Conservation (phyloP, 1,139 yeast species). For the Hyphopichia wangnamkhiaoensis region DNA sequence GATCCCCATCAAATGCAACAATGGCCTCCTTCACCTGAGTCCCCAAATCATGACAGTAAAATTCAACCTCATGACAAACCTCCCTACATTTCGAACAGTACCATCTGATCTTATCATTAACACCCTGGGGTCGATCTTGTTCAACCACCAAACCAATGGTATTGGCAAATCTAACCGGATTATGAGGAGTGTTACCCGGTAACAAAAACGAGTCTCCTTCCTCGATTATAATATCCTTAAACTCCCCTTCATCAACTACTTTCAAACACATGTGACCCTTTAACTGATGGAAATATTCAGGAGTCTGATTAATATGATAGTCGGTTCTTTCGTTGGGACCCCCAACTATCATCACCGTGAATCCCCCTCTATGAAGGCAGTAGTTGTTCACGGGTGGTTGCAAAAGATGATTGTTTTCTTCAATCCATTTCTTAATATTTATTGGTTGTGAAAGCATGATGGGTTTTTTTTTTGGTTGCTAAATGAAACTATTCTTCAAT, state of each 20-base stretch:
- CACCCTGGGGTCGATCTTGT: conserved; percentile 79
- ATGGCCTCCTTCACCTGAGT: conserved; percentile 89
- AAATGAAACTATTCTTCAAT: no score
- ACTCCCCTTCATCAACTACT: conserved; percentile 78
- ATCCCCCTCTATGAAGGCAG: conserved; percentile 89
- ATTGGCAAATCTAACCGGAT: conserved; percentile 81
- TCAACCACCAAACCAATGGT: conserved; percentile 94
- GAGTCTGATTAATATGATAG: conserved; percentile 90
- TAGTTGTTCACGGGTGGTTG: conserved; percentile 92
- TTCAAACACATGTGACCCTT: conserved; percentile 83
- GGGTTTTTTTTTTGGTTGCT: neutral
- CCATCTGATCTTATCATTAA: conserved; percentile 78
- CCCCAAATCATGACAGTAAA: conserved; percentile 80
- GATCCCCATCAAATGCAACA: conserved; percentile 62
- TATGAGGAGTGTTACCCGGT: conserved; percentile 86
- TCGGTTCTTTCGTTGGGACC: conserved; percentile 95
- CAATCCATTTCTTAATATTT: conserved; percentile 77
- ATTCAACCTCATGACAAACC: conserved; percentile 66
- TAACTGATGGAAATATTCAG: conserved; percentile 88
- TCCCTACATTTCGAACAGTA: conserved; percentile 72
- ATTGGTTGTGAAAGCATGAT: conserved; percentile 70
- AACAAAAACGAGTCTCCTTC: conserved; percentile 89
- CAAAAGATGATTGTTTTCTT: conserved; percentile 69
- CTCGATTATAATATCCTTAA: conserved; percentile 69
- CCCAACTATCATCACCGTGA: conserved; percentile 91